phyloP scores from a whole-genome alignment of 805 yeast genomes.

The Starmerella asiatica region DNA sequence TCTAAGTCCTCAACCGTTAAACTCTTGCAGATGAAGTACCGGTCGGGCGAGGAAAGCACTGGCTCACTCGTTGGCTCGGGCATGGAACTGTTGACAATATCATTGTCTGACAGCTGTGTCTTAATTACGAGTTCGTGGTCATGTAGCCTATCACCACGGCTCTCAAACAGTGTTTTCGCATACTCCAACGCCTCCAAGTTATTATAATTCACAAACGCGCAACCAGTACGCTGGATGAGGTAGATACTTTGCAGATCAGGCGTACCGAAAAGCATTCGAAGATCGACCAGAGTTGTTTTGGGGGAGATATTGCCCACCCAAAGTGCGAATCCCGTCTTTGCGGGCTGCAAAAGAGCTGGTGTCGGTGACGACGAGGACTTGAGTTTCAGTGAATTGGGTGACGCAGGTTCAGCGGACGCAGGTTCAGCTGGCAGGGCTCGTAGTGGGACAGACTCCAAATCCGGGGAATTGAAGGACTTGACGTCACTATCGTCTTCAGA shows the following conservation, averaged over 20 bases:
- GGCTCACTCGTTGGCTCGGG: neutral
- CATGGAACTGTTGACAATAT: neutral
- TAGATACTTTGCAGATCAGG: constrained; percentile 29
- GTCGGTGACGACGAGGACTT: neutral
- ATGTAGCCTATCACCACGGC: constrained; percentile 24
- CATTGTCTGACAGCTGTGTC: constrained; percentile 9
- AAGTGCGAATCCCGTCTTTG: constrained; percentile 30
- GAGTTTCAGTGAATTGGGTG: neutral
- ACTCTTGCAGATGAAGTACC: constrained; percentile 32
- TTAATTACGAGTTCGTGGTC: constrained; percentile 28
- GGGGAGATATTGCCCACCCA: constrained; percentile 36
- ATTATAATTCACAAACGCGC: constrained; percentile 32
- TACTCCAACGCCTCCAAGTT: constrained; percentile 24
- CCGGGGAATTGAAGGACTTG: neutral
- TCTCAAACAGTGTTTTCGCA: constrained; percentile 22
- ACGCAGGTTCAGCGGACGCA: neutral
- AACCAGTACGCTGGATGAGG: constrained; percentile 30
- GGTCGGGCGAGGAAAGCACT: constrained; percentile 10
- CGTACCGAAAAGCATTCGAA: constrained; percentile 29
- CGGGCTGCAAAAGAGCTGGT: constrained; percentile 21
- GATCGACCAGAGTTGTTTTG: constrained; percentile 26
- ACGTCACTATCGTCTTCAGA: no score
- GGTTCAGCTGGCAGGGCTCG: neutral
- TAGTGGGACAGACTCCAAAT: neutral
- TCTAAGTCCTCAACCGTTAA: constrained; percentile 29